Conservation (phyloP, 345 rosid genomes). For the Bruguiera gymnorhiza region DNA sequence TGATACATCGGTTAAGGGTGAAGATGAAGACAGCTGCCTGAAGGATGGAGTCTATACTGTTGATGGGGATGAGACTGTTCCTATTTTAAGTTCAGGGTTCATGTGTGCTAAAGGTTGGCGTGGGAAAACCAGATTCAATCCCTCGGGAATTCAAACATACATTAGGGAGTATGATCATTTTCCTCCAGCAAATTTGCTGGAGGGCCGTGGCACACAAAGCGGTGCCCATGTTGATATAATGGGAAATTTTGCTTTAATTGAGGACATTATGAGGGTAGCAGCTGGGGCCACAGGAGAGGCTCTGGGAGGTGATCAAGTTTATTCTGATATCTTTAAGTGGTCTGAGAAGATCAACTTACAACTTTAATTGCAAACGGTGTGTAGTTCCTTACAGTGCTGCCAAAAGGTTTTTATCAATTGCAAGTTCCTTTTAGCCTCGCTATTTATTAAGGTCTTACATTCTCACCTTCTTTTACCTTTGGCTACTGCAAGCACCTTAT, state of each 20-base stretch:
- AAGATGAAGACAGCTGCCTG: constrained; percentile 60
- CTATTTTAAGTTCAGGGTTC: constrained; percentile 80
- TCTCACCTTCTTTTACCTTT: neutral
- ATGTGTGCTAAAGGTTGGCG: constrained; percentile 98
- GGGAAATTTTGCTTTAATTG: constrained; percentile 95
- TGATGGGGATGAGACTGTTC: constrained; percentile 94
- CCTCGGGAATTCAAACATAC: constrained; percentile 69
- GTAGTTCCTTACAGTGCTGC: neutral
- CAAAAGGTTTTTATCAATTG: no score
- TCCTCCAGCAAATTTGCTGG: constrained; percentile 82
- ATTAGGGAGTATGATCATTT: constrained; percentile 76
- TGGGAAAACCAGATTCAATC: constrained; percentile 89
- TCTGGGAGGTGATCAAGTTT: constrained; percentile 77
- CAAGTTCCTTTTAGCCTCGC: neutral
- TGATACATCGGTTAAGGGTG: constrained; percentile 61
- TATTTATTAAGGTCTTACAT: neutral
- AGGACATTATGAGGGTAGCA: constrained; percentile 80
- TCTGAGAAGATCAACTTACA: constrained; percentile 66
- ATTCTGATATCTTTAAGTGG: constrained; percentile 82
- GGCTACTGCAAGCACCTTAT: no score
- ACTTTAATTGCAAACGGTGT: constrained; percentile 30
- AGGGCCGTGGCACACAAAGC: constrained; percentile 91
- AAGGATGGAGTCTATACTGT: constrained; percentile 78
- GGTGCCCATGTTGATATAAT: constrained; percentile 92
- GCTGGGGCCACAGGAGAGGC: constrained; percentile 80